Percentiles rank a stretch among this genome's conserved stretches.
Evolutionary conservation across 345 rosid genomes (phyloP).

Genomic region (Luvunga scandens): DNA sequence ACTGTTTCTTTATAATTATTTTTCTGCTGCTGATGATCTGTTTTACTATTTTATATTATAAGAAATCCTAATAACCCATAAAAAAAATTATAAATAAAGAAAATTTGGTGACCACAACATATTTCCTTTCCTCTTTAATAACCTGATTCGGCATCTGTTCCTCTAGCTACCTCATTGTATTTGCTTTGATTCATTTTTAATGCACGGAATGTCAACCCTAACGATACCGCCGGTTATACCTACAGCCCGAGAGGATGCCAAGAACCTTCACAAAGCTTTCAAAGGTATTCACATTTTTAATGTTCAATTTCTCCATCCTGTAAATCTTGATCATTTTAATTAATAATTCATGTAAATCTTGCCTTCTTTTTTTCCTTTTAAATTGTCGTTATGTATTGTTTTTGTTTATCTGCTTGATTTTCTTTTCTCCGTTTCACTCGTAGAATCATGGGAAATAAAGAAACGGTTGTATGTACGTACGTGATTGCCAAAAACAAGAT

Average conservation of each 20-base stretch:
- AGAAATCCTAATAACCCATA: neutral
- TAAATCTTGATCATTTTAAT: too few relatives aligned
- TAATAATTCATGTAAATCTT: too few relatives aligned
- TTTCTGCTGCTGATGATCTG: too few relatives aligned
- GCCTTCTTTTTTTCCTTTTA: too few relatives aligned
- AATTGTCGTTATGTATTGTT: neutral
- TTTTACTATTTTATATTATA: neutral
- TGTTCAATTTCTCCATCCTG: neutral
- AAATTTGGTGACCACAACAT: neutral
- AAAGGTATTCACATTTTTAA: constrained; percentile 32
- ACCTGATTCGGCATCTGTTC: neutral
- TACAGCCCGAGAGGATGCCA: constrained; percentile 48
- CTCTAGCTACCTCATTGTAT: neutral
- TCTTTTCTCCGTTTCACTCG: neutral
- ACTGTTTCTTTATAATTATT: too few relatives aligned
- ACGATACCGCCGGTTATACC: neutral
- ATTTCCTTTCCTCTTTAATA: neutral
- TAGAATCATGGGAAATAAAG: too few relatives aligned
- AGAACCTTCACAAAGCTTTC: constrained; percentile 52
- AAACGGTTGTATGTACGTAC: too few relatives aligned
- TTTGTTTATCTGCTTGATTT: neutral
- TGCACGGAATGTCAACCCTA: neutral
- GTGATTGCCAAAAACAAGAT: too few relatives aligned
- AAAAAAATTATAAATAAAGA: neutral
- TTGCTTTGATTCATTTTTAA: neutral